Conservation (phyloP, 2,329 filamentous ascomycete species). For the Penicillium sp. region DNA sequence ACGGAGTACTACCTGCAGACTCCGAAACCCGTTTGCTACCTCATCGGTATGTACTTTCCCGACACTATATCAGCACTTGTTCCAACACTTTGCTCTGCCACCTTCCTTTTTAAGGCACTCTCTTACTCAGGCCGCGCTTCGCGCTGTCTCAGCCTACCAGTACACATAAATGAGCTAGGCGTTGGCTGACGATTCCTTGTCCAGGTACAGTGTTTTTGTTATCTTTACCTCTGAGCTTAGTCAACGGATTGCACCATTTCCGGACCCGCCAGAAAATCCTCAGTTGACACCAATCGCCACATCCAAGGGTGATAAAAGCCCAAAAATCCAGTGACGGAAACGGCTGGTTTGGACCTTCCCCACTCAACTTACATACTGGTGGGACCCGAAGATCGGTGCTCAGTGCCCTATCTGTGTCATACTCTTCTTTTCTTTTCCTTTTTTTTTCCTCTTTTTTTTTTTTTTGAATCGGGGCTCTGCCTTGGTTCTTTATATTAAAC, state of each 20-base stretch:
- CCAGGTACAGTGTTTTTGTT: background rate
- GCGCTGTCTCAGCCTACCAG: background rate
- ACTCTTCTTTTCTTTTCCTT: constrained; percentile 21
- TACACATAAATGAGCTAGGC: background rate
- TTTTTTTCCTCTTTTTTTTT: constrained; percentile 12
- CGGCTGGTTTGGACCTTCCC: constrained; percentile 28
- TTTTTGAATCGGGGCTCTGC: background rate
- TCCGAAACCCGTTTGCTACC: background rate
- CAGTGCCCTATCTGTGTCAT: constrained; percentile 29
- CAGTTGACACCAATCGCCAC: constrained; percentile 12
- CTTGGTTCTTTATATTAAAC: constrained; percentile 20
- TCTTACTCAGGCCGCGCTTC: constrained; percentile 1
- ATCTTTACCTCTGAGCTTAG: constrained; percentile 26
- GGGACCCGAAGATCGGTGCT: constrained; percentile 48
- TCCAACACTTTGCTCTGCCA: background rate
- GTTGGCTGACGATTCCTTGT: constrained; percentile 5
- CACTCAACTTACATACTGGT: constrained; percentile 22
- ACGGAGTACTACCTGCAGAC: background rate
- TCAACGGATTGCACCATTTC: constrained; percentile 27
- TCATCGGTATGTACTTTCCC: background rate
- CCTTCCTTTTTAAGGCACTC: background rate
- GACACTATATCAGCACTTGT: background rate
- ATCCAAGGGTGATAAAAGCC: constrained; percentile 9
- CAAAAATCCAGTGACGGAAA: constrained; percentile 32
- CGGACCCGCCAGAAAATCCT: constrained; percentile 7